Evolutionary conservation across 1,284 basidiomycete genomes (phyloP).

Genomic region (Amylostereum areolatum): DNA sequence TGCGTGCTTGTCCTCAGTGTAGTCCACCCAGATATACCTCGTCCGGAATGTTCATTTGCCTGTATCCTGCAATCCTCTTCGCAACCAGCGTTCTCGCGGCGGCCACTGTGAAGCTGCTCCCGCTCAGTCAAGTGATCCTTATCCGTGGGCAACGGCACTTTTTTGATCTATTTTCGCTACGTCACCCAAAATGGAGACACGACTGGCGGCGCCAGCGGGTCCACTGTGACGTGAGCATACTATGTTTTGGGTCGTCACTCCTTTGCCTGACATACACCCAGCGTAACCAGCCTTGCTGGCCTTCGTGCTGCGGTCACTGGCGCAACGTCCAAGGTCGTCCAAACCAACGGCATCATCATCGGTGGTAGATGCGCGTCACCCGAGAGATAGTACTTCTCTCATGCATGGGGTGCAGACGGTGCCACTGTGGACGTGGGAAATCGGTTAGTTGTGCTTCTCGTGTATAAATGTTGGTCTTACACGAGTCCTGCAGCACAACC

Average conservation of each 20-base stretch:
- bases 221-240: conserved; percentile 5
- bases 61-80: no score
- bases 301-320: conserved; percentile 6
- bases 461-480: background rate
- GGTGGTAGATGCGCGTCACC: conserved; percentile 1
- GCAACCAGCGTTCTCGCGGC: no score
- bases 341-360: conserved; percentile 7
- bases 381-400: background rate
- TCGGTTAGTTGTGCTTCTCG: conserved; percentile 5
- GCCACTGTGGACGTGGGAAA: conserved; percentile 10
- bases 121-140: no score
- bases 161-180: background rate
- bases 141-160: no score
- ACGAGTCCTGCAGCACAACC: conserved; percentile 5
- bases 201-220: conserved; percentile 6
- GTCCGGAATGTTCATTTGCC: no score
- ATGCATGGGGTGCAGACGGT: conserved; percentile 2
- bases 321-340: conserved; percentile 6
- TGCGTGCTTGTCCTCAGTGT: no score
- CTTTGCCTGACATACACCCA: background rate
- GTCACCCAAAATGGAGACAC: conserved; percentile 7
- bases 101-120: no score
- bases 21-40: no score
- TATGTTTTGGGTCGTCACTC: background rate
- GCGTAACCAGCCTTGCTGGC: conserved; percentile 6